Base-by-base conservation (phyloP, 495 filamentous ascomycete species). In the Stereocaulon alpinum region DNA sequence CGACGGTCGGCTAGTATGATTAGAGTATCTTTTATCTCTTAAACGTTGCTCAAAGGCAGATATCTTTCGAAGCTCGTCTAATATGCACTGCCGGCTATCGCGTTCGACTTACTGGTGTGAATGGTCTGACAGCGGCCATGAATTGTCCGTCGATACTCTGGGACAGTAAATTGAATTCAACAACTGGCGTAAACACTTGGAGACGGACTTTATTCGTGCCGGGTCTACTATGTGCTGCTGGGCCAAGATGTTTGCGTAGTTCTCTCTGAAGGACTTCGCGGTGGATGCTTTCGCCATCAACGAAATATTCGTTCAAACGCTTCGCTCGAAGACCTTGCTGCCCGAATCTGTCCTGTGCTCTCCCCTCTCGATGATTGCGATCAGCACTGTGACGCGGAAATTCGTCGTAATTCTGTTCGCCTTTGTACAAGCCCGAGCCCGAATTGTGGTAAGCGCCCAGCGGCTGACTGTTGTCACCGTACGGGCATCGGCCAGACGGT, bases 201-300 rank as follows among this genome's bases (percentile, higher is more conserved):
- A 61, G 24, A 72, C 82, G 68, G 75, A 91, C 88, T 80, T 87
- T 80, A 73, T 89, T 87, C 62, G 75, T 80, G 71, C 88, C 88
- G 59, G 90, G 91, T 70, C 87, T 83, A 64, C 92, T 88, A 64
- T 89, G 80, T 34, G 90, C 91, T 79, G 95, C 89, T 68, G 87
- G 87, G 63, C 89, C 90, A 61, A 96, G 82, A 70, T 91, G 95
- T 70, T 88, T 86, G 77, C 89, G 92, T 62, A 95, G 91, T 75
- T 96, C 89, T 69, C 89, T 87, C 68, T 89, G 88, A 72, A 96
- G 95, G 68, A 51, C 30, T 11, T 17, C 30, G 4, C 7, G 14
- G 48, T 51, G 10, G 48, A 51, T 51, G 6, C 20, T 90, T 66
- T 93, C 87, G 63, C 20, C 48, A 51, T 51, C 24, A n/a, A 51